These are phyloP conservation scores for Tetrapisispora phaffii DNA, from an alignment of 805 yeast species.

Conservation along the genomic window DNA sequence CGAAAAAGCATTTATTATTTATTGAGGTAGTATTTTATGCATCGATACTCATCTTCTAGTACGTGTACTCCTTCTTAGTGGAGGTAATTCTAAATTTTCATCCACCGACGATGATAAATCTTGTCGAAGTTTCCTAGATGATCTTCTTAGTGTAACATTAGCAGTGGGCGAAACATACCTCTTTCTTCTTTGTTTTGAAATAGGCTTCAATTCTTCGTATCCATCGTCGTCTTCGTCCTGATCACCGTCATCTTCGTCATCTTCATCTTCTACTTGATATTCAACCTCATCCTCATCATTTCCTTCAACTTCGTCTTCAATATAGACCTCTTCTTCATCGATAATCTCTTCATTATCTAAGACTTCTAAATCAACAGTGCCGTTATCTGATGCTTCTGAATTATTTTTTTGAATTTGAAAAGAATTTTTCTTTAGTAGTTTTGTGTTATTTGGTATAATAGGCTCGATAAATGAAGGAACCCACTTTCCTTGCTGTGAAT, in stretches of 20 bases:
- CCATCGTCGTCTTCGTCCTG: conserved; percentile 6
- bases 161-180: not conserved
- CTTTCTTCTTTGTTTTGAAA: not conserved
- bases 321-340: conserved; percentile 11
- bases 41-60: not conserved
- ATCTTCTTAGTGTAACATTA: not conserved
- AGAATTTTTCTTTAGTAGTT: not conserved
- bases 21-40: too few species aligned
- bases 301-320: conserved; percentile 8
- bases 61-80: not conserved
- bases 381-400: conserved; percentile 19
- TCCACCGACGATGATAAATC: not conserved
- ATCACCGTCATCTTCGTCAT: conserved; percentile 12
- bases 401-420: not conserved
- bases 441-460: conserved; percentile 3
- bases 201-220: not conserved
- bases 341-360: conserved; percentile 10
- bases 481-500: conserved; percentile 6
- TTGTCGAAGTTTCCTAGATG: not conserved
- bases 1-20: too few species aligned
- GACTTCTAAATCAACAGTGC: conserved; percentile 10
- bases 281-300: conserved; percentile 12
- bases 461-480: conserved; percentile 6
- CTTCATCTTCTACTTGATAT: conserved; percentile 9
- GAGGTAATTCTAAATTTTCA: not conserved